Evolutionary conservation across 345 rosid species (phyloP).

Genomic region (Hypericum androsaemum): DNA sequence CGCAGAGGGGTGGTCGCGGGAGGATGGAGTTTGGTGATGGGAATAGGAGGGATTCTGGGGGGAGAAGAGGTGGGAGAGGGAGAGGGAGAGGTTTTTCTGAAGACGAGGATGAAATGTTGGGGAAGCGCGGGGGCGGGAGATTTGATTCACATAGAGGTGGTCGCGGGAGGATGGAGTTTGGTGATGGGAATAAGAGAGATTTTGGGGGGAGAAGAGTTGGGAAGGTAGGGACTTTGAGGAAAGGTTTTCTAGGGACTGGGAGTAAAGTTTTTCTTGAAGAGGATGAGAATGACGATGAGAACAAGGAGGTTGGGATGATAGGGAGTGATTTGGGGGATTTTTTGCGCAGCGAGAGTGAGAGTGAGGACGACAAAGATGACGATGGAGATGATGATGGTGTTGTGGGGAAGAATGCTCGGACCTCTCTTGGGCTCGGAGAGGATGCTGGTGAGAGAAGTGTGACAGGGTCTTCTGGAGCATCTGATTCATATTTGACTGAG

Average conservation of each 20-base stretch:
- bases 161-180: no score
- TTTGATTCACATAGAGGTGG: no score
- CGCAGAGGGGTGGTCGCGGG: no score
- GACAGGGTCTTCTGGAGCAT: conserved; percentile 28
- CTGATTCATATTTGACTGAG: conserved; percentile 69
- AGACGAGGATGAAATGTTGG: no score
- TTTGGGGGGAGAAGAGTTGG: conserved; percentile 11
- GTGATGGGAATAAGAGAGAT: conserved; percentile 13
- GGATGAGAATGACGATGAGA: conserved; percentile 12
- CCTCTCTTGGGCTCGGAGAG: conserved; percentile 29
- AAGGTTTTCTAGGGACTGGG: conserved; percentile 8
- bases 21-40: no score
- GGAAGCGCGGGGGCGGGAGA: no score
- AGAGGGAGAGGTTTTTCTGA: conserved; percentile 4
- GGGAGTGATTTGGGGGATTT: conserved; percentile 23
- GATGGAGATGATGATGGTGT: conserved; percentile 19
- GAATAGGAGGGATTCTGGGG: conserved; percentile 18
- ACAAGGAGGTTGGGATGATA: conserved; percentile 19
- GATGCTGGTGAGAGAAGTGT: conserved; percentile 14
- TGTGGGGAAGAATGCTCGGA: conserved; percentile 22
- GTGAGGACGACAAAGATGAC: conserved; percentile 25
- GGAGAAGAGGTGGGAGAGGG: conserved; percentile 22
- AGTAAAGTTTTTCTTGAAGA: conserved; percentile 21
- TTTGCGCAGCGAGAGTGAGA: conserved; percentile 46
- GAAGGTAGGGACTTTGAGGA: conserved; percentile 18